Percentiles rank a stretch among this genome's conserved stretches.
phyloP scores from a whole-genome alignment of 2,329 filamentous ascomycete species.

The Venturia aucupariae region DNA sequence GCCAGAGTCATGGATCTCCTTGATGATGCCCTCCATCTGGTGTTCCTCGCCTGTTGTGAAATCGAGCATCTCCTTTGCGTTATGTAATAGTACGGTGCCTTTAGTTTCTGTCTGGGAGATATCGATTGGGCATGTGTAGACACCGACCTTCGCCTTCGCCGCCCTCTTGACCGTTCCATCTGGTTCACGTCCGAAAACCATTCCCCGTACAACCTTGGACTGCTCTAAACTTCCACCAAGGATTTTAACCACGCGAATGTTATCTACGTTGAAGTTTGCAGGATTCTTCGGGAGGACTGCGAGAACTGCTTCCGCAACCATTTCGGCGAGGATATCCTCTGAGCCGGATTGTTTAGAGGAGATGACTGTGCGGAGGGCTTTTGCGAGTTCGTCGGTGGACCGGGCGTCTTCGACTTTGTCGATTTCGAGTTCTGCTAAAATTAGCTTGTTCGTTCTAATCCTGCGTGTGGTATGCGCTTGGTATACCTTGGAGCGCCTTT shows the following conservation, averaged over 20 bases:
- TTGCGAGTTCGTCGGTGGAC: conserved; percentile 75
- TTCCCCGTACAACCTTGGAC: conserved; percentile 89
- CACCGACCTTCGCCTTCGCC: conserved; percentile 85
- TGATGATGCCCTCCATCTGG: conserved; percentile 83
- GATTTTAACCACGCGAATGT: conserved; percentile 97
- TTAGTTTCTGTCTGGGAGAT: conserved; percentile 97
- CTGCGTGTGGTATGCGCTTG: conserved; percentile 16
- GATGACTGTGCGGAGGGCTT: conserved; percentile 90
- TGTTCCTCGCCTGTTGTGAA: conserved; percentile 95
- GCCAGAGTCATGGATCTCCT: conserved; percentile 91
- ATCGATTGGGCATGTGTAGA: conserved; percentile 94
- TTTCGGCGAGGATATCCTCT: conserved; percentile 75
- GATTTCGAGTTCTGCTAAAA: conserved; percentile 62
- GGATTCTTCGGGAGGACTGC: conserved; percentile 94
- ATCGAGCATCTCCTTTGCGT: conserved; percentile 96
- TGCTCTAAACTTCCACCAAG: conserved; percentile 96
- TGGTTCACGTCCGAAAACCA: conserved; percentile 97
- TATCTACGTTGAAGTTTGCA: conserved; percentile 95
- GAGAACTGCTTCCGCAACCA: conserved; percentile 77
- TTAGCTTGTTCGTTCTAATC: background rate
- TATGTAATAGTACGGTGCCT: conserved; percentile 92
- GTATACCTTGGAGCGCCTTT: conserved; percentile 62
- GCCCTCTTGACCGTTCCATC: conserved; percentile 84
- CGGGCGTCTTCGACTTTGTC: conserved; percentile 83
- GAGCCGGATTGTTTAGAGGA: conserved; percentile 93